These are phyloP conservation scores for Mycena maculata DNA, from an alignment of 768 basidiomycete genomes.

Conservation along the genomic window DNA sequence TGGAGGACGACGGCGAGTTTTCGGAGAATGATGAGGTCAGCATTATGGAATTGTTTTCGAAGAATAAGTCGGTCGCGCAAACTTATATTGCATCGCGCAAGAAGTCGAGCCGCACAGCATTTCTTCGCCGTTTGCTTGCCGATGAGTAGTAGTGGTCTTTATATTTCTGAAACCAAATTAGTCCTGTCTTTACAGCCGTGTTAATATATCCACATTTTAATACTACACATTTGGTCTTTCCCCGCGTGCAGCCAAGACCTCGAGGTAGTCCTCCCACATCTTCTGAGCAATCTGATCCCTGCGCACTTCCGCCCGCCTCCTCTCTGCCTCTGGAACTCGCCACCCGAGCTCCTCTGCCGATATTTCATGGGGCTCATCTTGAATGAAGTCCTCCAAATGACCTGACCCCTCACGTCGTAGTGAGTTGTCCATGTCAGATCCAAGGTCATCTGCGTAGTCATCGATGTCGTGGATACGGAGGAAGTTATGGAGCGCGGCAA, in stretches of 20 bases:
- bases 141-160: neutral
- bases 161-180: too few relatives aligned
- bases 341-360: slow-evolving; percentile 12
- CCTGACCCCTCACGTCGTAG: neutral
- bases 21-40: slow-evolving; percentile 2
- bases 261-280: slow-evolving; percentile 22
- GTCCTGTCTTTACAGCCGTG: neutral
- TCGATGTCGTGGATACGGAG: too few relatives aligned
- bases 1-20: slow-evolving; percentile 27
- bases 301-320: neutral
- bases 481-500: too few relatives aligned
- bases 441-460: slow-evolving; percentile 5
- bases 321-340: neutral
- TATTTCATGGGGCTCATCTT: neutral
- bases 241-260: neutral
- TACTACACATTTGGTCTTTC: neutral
- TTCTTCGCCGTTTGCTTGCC: neutral
- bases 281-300: slow-evolving; percentile 13
- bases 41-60: slow-evolving; percentile 16
- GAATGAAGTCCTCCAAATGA: neutral
- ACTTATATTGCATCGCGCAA: slow-evolving; percentile 10
- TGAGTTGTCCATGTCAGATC: neutral
- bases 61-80: slow-evolving; percentile 19
- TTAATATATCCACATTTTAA: neutral
- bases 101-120: slow-evolving; percentile 12